phyloP scores from a whole-genome alignment of 1,284 basidiomycete genomes.

The Cutaneotrichosporon dermatis region DNA sequence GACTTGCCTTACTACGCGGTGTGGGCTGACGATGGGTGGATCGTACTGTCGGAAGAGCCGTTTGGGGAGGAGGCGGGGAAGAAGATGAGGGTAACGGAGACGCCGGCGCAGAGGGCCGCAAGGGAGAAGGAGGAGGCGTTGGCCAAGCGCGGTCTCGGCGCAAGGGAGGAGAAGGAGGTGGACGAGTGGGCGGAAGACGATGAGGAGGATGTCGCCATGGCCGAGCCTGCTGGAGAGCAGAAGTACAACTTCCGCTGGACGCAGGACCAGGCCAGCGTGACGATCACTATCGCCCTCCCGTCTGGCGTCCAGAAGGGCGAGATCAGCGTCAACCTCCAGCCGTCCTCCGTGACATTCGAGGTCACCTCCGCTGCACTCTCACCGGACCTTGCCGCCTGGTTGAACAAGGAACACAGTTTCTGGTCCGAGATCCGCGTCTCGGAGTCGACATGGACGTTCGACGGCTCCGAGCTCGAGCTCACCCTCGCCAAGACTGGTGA shows the following conservation, averaged over 20 bases:
- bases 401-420: constrained; percentile 53
- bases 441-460: constrained; percentile 82
- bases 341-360: constrained; percentile 55
- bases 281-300: constrained; percentile 75
- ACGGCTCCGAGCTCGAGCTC: constrained; percentile 66
- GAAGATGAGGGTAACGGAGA: constrained; percentile 18
- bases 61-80: constrained; percentile 24
- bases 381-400: constrained; percentile 57
- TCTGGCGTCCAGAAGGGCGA: constrained; percentile 59
- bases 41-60: constrained; percentile 30
- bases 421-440: constrained; percentile 71
- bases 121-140: constrained; percentile 17
- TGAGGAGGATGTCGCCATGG: constrained; percentile 13
- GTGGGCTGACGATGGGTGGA: constrained; percentile 37
- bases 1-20: constrained; percentile 59
- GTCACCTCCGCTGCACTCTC: constrained; percentile 43
- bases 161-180: constrained; percentile 10
- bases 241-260: constrained; percentile 80
- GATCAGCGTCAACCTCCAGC: constrained; percentile 65
- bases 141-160: constrained; percentile 34
- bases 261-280: constrained; percentile 75
- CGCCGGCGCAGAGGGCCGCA: constrained; percentile 12
- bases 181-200: background rate
- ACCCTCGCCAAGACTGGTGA: constrained; percentile 75
- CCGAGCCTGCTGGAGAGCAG: background rate